phyloP scores from a whole-genome alignment of 2,329 filamentous ascomycete genomes.

The Lasiodiplodia citricola region DNA sequence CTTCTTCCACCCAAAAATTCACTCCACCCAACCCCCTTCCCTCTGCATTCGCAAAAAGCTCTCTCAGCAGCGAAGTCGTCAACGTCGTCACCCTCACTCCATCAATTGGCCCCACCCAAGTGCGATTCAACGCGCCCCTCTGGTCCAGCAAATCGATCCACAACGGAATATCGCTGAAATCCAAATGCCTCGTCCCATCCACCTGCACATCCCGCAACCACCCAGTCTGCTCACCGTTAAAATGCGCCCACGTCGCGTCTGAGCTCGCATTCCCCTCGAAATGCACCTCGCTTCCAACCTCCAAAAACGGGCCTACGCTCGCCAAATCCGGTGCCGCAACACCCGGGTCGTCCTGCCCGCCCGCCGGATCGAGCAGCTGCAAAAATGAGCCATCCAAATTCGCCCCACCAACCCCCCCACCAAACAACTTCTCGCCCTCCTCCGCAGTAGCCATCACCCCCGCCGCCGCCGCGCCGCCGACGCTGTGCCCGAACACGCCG shows the following conservation, averaged over 20 bases:
- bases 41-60: background rate
- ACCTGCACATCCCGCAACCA: slow-evolving; percentile 36
- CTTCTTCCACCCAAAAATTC: background rate
- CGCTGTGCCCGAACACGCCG: slow-evolving; percentile 4
- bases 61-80: background rate
- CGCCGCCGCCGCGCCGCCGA: slow-evolving; percentile 20
- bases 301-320: slow-evolving; percentile 30
- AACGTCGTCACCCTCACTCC: background rate
- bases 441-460: slow-evolving; percentile 23
- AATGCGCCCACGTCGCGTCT: slow-evolving; percentile 30
- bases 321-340: slow-evolving; percentile 27
- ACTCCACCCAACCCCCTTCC: background rate
- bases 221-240: slow-evolving; percentile 33
- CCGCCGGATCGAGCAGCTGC: slow-evolving; percentile 29
- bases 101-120: background rate
- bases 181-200: slow-evolving; percentile 32
- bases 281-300: slow-evolving; percentile 32
- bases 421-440: slow-evolving; percentile 20
- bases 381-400: slow-evolving; percentile 33
- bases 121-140: slow-evolving; percentile 28
- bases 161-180: slow-evolving; percentile 34
- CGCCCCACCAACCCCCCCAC: slow-evolving; percentile 30
- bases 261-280: slow-evolving; percentile 1
- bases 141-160: slow-evolving; percentile 36
- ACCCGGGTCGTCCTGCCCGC: background rate